These are phyloP conservation scores for Leccinum solheimii DNA, from an alignment of 1,284 basidiomycete genomes.

Conservation along the genomic window DNA sequence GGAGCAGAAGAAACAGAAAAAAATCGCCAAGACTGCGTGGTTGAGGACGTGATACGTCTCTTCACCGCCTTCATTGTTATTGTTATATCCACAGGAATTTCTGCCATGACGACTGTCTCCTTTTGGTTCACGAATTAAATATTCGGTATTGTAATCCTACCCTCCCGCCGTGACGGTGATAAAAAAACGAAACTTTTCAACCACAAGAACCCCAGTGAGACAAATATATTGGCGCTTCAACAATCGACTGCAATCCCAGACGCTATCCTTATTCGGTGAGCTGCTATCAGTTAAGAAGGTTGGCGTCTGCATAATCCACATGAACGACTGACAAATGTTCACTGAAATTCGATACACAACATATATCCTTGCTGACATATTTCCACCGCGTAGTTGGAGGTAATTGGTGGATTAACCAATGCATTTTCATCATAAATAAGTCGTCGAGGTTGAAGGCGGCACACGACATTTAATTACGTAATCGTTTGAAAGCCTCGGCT, in stretches of 20 bases:
- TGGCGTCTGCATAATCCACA: background rate
- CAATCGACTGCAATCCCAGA: too few species aligned
- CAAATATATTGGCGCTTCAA: background rate
- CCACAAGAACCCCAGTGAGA: background rate
- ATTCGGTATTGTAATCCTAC: background rate
- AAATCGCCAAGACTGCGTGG: slow-evolving; percentile 87
- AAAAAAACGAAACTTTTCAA: background rate
- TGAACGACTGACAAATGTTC: background rate
- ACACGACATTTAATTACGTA: background rate
- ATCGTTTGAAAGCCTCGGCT: background rate
- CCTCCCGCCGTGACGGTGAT: background rate
- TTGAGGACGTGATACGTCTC: slow-evolving; percentile 54
- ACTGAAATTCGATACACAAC: background rate
- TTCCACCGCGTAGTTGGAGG: background rate
- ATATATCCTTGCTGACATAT: background rate
- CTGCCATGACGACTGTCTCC: background rate
- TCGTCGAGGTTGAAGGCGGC: too few species aligned
- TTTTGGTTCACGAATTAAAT: slow-evolving; percentile 2
- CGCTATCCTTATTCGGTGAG: too few species aligned
- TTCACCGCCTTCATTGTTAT: background rate
- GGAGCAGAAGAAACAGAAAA: slow-evolving; percentile 82
- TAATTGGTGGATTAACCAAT: background rate
- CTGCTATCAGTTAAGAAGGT: too few species aligned
- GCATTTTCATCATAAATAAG: too few species aligned
- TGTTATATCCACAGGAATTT: background rate